These are phyloP conservation scores for Mortierella claussenii DNA, from an alignment of 192 early-diverging fungal species.

Conservation along the genomic window DNA sequence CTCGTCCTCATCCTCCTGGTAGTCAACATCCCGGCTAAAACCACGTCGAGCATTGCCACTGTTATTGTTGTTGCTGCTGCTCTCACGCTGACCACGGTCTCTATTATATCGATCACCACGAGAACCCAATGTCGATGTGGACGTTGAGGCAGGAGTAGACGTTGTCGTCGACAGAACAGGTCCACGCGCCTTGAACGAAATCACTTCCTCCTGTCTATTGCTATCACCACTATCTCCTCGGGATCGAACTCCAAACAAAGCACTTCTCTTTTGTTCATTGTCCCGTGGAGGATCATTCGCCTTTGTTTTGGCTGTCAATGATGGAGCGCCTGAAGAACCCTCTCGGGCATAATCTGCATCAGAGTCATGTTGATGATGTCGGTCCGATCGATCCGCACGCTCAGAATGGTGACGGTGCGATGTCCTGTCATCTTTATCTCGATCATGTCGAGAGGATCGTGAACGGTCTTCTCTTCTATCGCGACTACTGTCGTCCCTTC, in stretches of 20 bases:
- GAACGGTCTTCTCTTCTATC: too few relatives aligned
- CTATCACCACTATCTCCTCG: conserved; percentile 5
- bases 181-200: conserved; percentile 20
- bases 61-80: background rate
- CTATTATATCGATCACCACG: conserved; percentile 4
- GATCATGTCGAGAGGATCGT: background rate
- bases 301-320: conserved; percentile 1
- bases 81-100: background rate
- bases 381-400: conserved; percentile 8
- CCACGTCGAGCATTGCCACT: conserved; percentile 7
- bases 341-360: conserved; percentile 8
- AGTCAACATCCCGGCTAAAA: conserved; percentile 8
- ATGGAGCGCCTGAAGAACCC: conserved; percentile 4
- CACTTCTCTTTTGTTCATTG: conserved; percentile 20
- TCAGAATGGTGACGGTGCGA: conserved; percentile 13
- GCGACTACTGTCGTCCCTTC: too few relatives aligned
- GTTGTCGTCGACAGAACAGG: background rate
- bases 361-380: background rate
- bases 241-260: background rate
- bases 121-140: too few relatives aligned
- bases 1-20: conserved; percentile 8
- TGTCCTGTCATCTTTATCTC: background rate
- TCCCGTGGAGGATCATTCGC: conserved; percentile 24
- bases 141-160: too few relatives aligned
- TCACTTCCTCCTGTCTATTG: conserved; percentile 7